Evolutionary conservation across 108 stramenopile genomes (phyloP).

Genomic region (Epithemia pelagica): DNA sequence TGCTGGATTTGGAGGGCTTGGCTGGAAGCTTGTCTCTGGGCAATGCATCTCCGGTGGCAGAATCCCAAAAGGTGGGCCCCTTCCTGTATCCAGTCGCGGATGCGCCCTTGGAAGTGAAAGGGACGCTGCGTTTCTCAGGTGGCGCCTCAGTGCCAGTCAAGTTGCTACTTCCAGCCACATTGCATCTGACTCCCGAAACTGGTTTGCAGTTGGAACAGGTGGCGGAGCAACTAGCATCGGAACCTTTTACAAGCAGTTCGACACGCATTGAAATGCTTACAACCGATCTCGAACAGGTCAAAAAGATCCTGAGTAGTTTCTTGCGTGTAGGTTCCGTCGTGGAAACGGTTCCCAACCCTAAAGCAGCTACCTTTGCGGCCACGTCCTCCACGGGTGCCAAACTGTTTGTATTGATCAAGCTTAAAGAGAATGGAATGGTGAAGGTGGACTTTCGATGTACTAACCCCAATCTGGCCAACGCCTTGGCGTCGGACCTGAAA

Average conservation of each 20-base stretch:
- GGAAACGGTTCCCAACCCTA: conserved; percentile 16
- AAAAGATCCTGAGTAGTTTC: conserved; percentile 18
- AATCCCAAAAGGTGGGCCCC: conserved; percentile 28
- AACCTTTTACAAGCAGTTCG: conserved; percentile 23
- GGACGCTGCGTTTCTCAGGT: conserved; percentile 17
- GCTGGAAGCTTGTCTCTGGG: conserved; percentile 20
- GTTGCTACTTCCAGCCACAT: not conserved
- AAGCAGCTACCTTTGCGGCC: conserved; percentile 31
- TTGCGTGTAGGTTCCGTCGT: conserved; percentile 24
- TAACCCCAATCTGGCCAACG: conserved; percentile 24
- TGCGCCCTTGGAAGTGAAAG: conserved; percentile 26
- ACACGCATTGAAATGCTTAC: conserved; percentile 18
- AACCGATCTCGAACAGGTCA: conserved; percentile 12
- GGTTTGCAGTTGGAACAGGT: conserved; percentile 35
- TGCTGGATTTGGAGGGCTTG: conserved; percentile 23
- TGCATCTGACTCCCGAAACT: conserved; percentile 19
- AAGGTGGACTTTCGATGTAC: conserved; percentile 48
- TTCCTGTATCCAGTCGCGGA: conserved; percentile 16
- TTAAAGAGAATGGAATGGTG: conserved; percentile 18
- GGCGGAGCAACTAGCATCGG: conserved; percentile 21
- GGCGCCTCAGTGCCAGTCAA: not conserved
- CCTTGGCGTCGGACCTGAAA: conserved; percentile 37
- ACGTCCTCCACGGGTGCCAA: conserved; percentile 19
- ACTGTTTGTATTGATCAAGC: conserved; percentile 36
- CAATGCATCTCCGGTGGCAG: conserved; percentile 17